Conservation (phyloP, 257 asterid genomes). For the Eustoma russellianum region DNA sequence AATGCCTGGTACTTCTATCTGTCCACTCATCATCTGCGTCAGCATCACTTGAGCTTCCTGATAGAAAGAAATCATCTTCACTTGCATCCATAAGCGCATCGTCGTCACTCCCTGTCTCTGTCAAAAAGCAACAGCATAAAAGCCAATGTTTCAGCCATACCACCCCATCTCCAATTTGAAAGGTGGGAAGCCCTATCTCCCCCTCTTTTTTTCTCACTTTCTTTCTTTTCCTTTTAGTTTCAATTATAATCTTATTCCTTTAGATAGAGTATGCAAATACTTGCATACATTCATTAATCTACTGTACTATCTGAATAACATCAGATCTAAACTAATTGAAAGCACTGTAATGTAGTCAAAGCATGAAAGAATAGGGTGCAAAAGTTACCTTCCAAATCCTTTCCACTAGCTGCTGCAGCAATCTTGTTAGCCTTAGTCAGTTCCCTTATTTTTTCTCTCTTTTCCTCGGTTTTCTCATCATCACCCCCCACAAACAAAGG, state of each 20-base stretch:
- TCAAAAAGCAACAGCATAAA: constrained; percentile 15
- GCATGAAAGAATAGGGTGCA: background rate
- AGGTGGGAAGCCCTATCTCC: no score
- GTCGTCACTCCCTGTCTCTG: constrained; percentile 98
- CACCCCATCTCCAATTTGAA: no score
- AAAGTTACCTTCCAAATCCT: constrained; percentile 84
- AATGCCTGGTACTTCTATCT: constrained; percentile 72
- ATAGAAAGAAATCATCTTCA: constrained; percentile 79
- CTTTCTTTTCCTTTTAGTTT: no score
- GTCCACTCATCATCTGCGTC: constrained; percentile 94
- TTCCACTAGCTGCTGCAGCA: constrained; percentile 95
- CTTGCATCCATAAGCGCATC: constrained; percentile 82
- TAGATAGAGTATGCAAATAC: no score
- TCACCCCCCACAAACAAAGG: constrained; percentile 81
- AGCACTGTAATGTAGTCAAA: background rate
- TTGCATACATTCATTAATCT: no score
- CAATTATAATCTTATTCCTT: no score
- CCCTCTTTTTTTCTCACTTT: no score
- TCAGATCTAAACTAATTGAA: background rate
- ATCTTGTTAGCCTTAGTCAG: constrained; percentile 67
- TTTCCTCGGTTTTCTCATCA: constrained; percentile 55
- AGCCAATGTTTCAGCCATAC: background rate
- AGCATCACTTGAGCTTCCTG: constrained; percentile 89
- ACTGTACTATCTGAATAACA: background rate
- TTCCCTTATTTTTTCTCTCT: constrained; percentile 56